These are phyloP conservation scores for Tagetes patula DNA, from an alignment of 129 eudicot species.

Conservation along the genomic window DNA sequence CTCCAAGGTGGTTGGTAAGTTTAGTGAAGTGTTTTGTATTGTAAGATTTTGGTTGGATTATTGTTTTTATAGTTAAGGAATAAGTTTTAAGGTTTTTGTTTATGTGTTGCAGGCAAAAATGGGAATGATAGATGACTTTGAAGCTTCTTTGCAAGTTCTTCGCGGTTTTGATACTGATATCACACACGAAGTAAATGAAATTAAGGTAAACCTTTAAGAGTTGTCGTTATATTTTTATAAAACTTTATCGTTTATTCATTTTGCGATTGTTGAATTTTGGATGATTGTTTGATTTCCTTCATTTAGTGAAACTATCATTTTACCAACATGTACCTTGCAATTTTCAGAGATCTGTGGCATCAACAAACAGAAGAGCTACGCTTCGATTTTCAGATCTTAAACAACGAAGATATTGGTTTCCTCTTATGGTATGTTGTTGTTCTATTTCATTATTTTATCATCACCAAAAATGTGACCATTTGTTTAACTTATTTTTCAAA, in stretches of 20 bases:
- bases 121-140: conserved; percentile 97
- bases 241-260: not conserved
- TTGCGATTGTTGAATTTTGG: not conserved
- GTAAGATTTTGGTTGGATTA: conserved; percentile 8
- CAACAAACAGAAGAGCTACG: conserved; percentile 72
- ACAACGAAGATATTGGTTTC: conserved; percentile 90
- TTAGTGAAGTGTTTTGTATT: not conserved
- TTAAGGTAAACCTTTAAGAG: conserved; percentile 52
- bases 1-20: conserved; percentile 96
- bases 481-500: conserved; percentile 6
- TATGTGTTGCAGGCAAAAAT: conserved; percentile 69
- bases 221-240: not conserved
- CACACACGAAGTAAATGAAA: conserved; percentile 83
- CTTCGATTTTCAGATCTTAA: conserved; percentile 73
- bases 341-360: conserved; percentile 78
- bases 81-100: not conserved
- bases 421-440: conserved; percentile 62
- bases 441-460: not conserved
- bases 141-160: conserved; percentile 93
- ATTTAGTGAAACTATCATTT: no score
- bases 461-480: not conserved
- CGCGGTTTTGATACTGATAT: conserved; percentile 93
- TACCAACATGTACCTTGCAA: not conserved
- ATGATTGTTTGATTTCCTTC: not conserved
- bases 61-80: not conserved